Conservation (phyloP, 495 filamentous ascomycete genomes). For the Penicillium dipodomyicola region DNA sequence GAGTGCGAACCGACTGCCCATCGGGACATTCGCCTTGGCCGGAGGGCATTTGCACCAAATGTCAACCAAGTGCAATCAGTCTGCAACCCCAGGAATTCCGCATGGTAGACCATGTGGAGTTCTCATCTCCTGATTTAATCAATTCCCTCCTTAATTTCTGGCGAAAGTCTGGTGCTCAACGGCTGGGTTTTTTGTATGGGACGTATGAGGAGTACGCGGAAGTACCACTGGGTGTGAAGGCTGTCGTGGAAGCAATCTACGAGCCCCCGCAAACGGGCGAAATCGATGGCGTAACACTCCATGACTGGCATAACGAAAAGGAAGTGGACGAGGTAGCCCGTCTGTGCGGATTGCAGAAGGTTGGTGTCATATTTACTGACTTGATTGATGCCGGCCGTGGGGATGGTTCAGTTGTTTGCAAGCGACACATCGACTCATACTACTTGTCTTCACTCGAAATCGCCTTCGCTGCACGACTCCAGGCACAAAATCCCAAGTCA, state of each 20-base stretch:
- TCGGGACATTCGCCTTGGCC: constrained; percentile 92
- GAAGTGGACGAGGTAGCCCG: constrained; percentile 78
- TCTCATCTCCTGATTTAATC: constrained; percentile 75
- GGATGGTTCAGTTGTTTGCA: constrained; percentile 85
- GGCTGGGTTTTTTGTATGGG: constrained; percentile 89
- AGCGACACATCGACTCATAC: constrained; percentile 93
- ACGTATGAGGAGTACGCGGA: constrained; percentile 87
- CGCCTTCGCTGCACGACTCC: constrained; percentile 80
- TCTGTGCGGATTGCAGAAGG: constrained; percentile 81
- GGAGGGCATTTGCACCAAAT: constrained; percentile 98
- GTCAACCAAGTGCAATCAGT: constrained; percentile 95
- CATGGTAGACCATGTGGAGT: constrained; percentile 99
- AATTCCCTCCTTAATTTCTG: constrained; percentile 89
- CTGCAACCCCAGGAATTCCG: constrained; percentile 90
- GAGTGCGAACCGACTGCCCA: constrained; percentile 84
- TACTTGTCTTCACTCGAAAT: constrained; percentile 92
- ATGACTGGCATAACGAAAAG: constrained; percentile 83
- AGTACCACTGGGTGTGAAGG: constrained; percentile 92
- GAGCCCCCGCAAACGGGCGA: constrained; percentile 92
- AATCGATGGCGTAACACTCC: constrained; percentile 83
- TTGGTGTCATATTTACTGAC: constrained; percentile 96
- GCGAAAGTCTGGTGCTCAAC: constrained; percentile 74
- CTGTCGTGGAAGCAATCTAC: constrained; percentile 96
- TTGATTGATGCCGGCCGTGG: constrained; percentile 77
- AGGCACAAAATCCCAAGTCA: constrained; percentile 82